Conservation (phyloP, 257 asterid species). For the Leptodermis oblonga region DNA sequence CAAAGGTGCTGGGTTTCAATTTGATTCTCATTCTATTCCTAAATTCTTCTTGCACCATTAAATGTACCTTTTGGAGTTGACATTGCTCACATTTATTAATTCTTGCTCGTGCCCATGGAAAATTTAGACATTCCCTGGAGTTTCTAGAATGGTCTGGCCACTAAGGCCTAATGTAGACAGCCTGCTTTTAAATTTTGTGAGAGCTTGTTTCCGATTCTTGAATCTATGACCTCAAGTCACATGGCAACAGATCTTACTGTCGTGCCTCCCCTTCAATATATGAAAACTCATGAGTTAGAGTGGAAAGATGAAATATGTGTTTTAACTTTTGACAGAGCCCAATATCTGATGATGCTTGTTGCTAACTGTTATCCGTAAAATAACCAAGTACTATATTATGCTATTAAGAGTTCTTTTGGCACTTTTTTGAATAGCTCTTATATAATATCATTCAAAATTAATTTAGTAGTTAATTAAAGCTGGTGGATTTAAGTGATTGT, state of each 20-base stretch:
- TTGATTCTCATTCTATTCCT: too few species aligned
- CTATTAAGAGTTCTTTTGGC: neutral
- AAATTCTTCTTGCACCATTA: neutral
- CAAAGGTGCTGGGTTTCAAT: too few species aligned
- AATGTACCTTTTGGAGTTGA: neutral
- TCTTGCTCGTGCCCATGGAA: neutral
- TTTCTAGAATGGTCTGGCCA: neutral
- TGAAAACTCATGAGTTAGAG: neutral
- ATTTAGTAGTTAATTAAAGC: neutral
- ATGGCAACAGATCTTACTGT: too few species aligned
- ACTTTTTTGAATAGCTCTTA: neutral
- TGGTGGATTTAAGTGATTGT: neutral
- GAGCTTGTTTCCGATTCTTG: too few species aligned
- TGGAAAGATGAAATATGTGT: neutral
- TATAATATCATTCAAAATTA: neutral
- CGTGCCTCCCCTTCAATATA: too few species aligned
- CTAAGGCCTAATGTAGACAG: too few species aligned
- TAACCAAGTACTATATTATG: neutral
- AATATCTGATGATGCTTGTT: neutral
- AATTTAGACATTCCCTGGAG: neutral
- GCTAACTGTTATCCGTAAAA: neutral
- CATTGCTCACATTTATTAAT: neutral
- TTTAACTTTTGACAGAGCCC: too few species aligned
- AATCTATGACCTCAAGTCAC: too few species aligned
- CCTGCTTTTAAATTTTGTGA: too few species aligned